Conservation (phyloP, 192 early-diverging fungal genomes). For the Coemansia erecta region DNA sequence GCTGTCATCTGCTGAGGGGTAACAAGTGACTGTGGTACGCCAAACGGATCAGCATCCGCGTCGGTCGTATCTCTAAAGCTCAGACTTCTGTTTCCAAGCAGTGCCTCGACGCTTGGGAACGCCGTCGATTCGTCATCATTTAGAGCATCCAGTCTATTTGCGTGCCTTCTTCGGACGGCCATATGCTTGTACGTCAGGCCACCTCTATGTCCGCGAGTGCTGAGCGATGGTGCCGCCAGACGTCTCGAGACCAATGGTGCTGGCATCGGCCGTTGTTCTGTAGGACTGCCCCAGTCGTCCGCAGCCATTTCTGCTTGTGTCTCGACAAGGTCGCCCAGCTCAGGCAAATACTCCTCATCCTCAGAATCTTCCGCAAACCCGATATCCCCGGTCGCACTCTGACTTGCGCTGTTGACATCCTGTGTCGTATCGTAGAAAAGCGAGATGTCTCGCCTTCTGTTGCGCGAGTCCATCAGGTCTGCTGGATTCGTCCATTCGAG, state of each 20-base stretch:
- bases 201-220: neutral
- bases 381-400: constrained; percentile 1
- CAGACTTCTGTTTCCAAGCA: neutral
- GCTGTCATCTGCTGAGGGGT: neutral
- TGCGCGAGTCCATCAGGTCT: constrained; percentile 9
- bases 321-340: constrained; percentile 14
- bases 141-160: neutral
- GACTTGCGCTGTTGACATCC: neutral
- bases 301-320: constrained; percentile 11
- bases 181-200: constrained; percentile 31
- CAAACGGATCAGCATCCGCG: constrained; percentile 13
- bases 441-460: constrained; percentile 11
- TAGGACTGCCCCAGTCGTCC: neutral
- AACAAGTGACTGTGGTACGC: constrained; percentile 4
- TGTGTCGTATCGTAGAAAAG: constrained; percentile 10
- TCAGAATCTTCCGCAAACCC: constrained; percentile 34
- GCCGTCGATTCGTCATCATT: neutral
- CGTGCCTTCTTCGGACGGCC: constrained; percentile 17
- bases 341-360: constrained; percentile 46
- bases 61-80: neutral
- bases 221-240: neutral
- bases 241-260: neutral
- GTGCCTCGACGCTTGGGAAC: neutral
- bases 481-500: constrained; percentile 44
- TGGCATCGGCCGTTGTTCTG: neutral